Conservation (phyloP, 495 filamentous ascomycete species). For the Penicillium antarcticum region DNA sequence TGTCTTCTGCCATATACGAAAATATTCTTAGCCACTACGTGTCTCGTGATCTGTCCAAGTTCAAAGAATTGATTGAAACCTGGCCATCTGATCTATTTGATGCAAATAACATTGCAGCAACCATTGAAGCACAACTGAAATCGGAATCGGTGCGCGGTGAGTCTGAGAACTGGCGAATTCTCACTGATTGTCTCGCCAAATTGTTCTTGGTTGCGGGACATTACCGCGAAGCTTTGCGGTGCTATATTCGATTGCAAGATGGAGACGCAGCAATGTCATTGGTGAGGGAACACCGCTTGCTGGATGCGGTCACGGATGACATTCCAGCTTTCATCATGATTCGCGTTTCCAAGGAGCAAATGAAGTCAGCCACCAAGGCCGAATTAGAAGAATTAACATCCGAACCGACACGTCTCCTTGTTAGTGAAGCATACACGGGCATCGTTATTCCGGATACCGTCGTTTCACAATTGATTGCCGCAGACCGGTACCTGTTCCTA, state of each 20-base stretch:
- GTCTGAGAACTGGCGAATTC: conserved; percentile 77
- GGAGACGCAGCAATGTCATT: conserved; percentile 83
- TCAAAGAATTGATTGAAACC: conserved; percentile 73
- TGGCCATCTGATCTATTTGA: conserved; percentile 89
- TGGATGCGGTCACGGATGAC: conserved; percentile 82
- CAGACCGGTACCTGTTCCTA: conserved; percentile 62
- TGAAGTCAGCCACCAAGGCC: conserved; percentile 58
- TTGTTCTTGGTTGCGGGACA: conserved; percentile 77
- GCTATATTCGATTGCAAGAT: conserved; percentile 87
- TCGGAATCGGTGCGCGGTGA: conserved; percentile 65
- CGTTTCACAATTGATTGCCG: conserved; percentile 64
- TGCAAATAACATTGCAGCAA: conserved; percentile 60
- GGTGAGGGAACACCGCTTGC: conserved; percentile 77
- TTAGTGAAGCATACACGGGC: conserved; percentile 85
- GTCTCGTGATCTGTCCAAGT: conserved; percentile 58
- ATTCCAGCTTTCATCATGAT: conserved; percentile 85
- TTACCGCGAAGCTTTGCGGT: conserved; percentile 76
- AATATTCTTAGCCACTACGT: conserved; percentile 84
- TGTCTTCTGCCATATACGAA: conserved; percentile 85
- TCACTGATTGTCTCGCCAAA: conserved; percentile 78
- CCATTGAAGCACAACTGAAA: conserved; percentile 71
- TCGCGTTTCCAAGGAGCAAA: conserved; percentile 70
- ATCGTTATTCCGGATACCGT: conserved; percentile 76
- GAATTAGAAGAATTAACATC: conserved; percentile 75
- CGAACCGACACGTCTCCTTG: conserved; percentile 81